Base-by-base conservation (phyloP, 768 basidiomycete genomes). In the Boletus pseudopeckii region DNA sequence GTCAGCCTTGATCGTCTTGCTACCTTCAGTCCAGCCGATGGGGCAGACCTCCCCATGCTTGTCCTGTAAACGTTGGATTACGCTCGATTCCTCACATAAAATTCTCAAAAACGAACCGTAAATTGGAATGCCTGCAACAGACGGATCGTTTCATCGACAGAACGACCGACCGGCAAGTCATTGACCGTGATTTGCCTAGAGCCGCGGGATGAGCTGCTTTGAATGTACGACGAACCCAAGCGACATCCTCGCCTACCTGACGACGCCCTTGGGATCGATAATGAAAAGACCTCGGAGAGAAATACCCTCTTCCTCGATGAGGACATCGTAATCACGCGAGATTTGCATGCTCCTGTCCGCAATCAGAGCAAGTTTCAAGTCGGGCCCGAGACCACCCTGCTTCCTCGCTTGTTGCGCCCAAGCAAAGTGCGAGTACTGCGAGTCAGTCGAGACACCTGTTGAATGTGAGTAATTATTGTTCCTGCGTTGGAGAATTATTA, bases 61-160 rank as follows among this genome's bases (percentile, higher is more conserved):
- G 56, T 96, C 93, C 90, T 66, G 48, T 15, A 20, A n/a, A 4
- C 26, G 5, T 28, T 4, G 5, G 1, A 24, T 64, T 1, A 55
- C 5, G 5, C 38, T 6, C 8, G 2, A 13, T 34, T 17, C 24
- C 11, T 49, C 9, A 2, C 10, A 44, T 26, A 48, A 45, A 45
- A 30, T 4, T 14, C 5, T 41, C 30, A 32, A 6, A 75, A 6
- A 75, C 84, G 39, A 65, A 90, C 89, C 13, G 83, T 84, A 71
- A 88, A 92, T 66, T 95, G 92, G 87, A 96, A 94, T 20, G 94
- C 94, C 72, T 95, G 85, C 74, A 97, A 76, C 45, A 97, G 83
- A 54, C 94, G 88, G 49, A 94, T 61, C 2, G 93, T 94, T 76
- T 97, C 94, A 36, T 93, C 92, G 50, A 96, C 93, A 3, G 91